These are phyloP conservation scores for Plasmodium knowlesi DNA, from an alignment of 169 alveolate species.

Conservation along the genomic window DNA sequence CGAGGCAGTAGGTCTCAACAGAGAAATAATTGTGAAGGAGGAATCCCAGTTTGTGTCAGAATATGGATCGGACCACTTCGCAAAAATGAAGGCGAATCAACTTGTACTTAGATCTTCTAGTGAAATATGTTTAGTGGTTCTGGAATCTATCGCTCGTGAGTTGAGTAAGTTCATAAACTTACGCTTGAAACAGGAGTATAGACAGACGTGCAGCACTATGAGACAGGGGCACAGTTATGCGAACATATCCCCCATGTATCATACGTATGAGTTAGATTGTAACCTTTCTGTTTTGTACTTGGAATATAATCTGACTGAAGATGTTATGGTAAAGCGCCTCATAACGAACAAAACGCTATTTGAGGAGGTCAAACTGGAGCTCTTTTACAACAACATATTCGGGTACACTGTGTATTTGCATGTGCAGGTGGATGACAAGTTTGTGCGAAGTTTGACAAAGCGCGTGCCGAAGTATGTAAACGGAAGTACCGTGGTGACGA, in stretches of 20 bases:
- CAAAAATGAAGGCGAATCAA: constrained; percentile 14
- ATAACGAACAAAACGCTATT: constrained; percentile 27
- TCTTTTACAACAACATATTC: constrained; percentile 22
- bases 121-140: constrained; percentile 42
- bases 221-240: constrained; percentile 29
- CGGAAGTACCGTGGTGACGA: not conserved
- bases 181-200: not conserved
- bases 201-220: constrained; percentile 13
- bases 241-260: constrained; percentile 39
- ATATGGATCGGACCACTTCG: constrained; percentile 5
- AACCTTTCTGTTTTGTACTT: constrained; percentile 31
- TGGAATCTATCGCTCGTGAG: constrained; percentile 40
- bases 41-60: constrained; percentile 17
- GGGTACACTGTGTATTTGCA: constrained; percentile 14
- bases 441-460: not conserved
- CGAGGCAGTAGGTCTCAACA: constrained; percentile 20
- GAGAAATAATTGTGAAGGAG: not conserved
- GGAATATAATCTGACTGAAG: constrained; percentile 5
- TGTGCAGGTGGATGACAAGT: not conserved
- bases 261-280: constrained; percentile 66
- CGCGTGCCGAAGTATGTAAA: constrained; percentile 5
- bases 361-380: constrained; percentile 29
- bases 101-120: constrained; percentile 23
- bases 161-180: constrained; percentile 25
- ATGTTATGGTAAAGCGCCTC: not conserved